These are phyloP conservation scores for Calonectria hongkongensis DNA, from an alignment of 2,329 filamentous ascomycete species.

Conservation along the genomic window DNA sequence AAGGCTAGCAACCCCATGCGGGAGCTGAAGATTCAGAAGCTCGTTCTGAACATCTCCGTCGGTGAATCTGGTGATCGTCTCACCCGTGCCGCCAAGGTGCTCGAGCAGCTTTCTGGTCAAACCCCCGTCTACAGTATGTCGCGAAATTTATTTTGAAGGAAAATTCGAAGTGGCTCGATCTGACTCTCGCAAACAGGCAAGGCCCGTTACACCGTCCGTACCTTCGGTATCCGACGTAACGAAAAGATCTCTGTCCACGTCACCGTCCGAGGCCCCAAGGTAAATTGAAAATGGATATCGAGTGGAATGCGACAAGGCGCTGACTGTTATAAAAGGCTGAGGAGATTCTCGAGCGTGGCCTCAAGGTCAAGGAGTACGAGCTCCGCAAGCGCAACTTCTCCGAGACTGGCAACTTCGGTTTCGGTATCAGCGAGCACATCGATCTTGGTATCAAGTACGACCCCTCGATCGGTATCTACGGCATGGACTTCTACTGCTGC, in stretches of 20 bases:
- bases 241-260: slow-evolving; percentile 99
- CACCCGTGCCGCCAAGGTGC: slow-evolving; percentile 99
- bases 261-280: slow-evolving; percentile 96
- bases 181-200: slow-evolving; percentile 79
- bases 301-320: slow-evolving; percentile 27
- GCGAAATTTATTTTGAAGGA: slow-evolving; percentile 31
- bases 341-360: slow-evolving; percentile 99
- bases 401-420: slow-evolving; percentile 99
- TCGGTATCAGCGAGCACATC: slow-evolving; percentile 99
- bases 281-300: slow-evolving; percentile 51
- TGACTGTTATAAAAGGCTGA: slow-evolving; percentile 78
- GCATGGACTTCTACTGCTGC: slow-evolving; percentile 99
- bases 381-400: slow-evolving; percentile 99
- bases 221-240: slow-evolving; percentile 99
- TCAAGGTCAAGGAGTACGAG: slow-evolving; percentile 99
- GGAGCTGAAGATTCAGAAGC: slow-evolving; percentile 99
- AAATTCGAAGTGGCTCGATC: slow-evolving; percentile 41
- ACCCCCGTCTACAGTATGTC: slow-evolving; percentile 98
- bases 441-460: slow-evolving; percentile 99
- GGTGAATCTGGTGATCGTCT: slow-evolving; percentile 99
- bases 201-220: slow-evolving; percentile 99
- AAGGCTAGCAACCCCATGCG: slow-evolving; percentile 99
- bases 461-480: slow-evolving; percentile 98
- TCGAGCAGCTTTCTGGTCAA: slow-evolving; percentile 99
- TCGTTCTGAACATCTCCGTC: slow-evolving; percentile 99